Evolutionary conservation across 176 grass and related monocot genomes (phyloP).

Genomic region (Eragrostis curvula): DNA sequence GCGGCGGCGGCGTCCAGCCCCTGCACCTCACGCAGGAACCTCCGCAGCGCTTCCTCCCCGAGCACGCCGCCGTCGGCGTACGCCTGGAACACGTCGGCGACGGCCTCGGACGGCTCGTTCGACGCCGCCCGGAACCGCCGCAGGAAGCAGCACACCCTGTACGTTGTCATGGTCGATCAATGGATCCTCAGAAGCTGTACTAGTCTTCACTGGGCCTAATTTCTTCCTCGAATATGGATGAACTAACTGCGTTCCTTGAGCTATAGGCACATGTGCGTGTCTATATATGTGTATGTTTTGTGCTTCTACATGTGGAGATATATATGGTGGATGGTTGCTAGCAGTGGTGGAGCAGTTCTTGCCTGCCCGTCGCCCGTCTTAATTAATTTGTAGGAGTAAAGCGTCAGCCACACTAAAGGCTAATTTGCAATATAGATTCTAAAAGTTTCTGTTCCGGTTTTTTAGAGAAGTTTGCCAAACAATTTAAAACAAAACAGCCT

Average conservation of each 20-base stretch:
- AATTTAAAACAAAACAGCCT: too few relatives aligned
- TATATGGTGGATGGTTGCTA: neutral
- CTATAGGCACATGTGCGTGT: too few relatives aligned
- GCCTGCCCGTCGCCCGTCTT: neutral
- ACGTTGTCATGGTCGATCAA: conserved; percentile 58
- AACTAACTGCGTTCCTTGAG: neutral
- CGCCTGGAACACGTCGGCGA: conserved; percentile 53
- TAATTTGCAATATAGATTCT: too few relatives aligned
- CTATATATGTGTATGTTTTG: neutral
- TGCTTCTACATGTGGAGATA: neutral
- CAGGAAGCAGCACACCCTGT: conserved; percentile 77
- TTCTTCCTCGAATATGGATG: neutral
- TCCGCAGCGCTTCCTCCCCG: conserved; percentile 56
- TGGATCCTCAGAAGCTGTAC: too few relatives aligned
- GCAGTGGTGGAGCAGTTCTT: conserved; percentile 24
- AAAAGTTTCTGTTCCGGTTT: too few relatives aligned
- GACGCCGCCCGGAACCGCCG: conserved; percentile 67
- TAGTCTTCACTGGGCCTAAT: neutral
- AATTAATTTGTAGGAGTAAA: neutral
- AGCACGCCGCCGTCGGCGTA: conserved; percentile 54
- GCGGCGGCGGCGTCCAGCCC: conserved; percentile 26
- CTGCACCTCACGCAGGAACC: conserved; percentile 75
- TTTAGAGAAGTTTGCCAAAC: too few relatives aligned
- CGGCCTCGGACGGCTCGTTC: conserved; percentile 55
- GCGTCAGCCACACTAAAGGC: too few relatives aligned